Base-by-base conservation (phyloP, 1,284 basidiomycete species). In the Austropuccinia psidii region DNA sequence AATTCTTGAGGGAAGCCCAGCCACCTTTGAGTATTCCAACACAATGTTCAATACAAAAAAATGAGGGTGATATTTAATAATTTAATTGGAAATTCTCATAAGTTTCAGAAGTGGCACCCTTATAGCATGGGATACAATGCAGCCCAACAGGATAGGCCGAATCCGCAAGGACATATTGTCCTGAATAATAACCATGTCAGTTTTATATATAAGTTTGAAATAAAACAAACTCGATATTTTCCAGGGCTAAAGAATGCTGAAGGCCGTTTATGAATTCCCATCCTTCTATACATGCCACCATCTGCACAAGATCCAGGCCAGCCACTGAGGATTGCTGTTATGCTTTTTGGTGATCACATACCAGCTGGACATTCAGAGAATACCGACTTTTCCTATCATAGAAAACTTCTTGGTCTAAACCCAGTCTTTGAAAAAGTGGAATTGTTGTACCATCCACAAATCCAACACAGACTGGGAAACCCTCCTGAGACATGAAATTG, bases 371-470 rank as follows among this genome's bases (percentile, higher is more conserved):
- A 21, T 61, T 27, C 17, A 61, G 27, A 19, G 58, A 61, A n/a
- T 61, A 61, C n/a, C 27, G 31, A 8, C 24, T 43, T 21, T 61
- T 61, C n/a, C 27, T 29, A 39, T 61, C 58, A n/a, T 13, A 61
- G 27, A 19, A 61, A 5, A 61, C 58, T 37, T 61, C 58, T 11
- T 35, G 31, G 21, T 61, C 58, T 13, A 61, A 21, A 35, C 29
- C 7, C 4, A 35, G 58, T 17, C 35, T 29, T 35, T 61, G 58
- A 35, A 37, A 39, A 5, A 61, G 27, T 4, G 58, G 58, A 21
- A 61, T 61, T 5, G 58, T 61, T 13, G 58, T 61, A 17, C 58
- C 58, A 37, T 61, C 33, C 5, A 61, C 37, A 43, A 61, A 61
- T 15, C 50, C 24, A 15, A 54, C 24, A 54, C 50, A 54, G 11